Evolutionary conservation across 1,284 basidiomycete genomes (phyloP).

Genomic region (Austropuccinia psidii): DNA sequence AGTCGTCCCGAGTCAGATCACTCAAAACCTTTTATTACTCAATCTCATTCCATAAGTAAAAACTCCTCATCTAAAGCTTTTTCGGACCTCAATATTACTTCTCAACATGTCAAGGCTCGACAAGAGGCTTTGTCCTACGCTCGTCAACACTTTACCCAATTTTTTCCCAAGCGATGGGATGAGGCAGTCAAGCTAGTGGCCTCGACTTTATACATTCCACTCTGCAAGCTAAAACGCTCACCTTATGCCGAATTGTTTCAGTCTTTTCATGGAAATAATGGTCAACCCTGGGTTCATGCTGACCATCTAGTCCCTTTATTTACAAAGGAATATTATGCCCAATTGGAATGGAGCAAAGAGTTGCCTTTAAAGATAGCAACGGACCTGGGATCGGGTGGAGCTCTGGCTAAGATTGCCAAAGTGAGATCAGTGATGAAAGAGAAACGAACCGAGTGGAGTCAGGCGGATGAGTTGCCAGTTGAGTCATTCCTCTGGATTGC

Average conservation of each 20-base stretch:
- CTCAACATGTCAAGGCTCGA: not conserved
- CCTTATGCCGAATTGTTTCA: slow-evolving; percentile 62
- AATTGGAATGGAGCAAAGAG: slow-evolving; percentile 75
- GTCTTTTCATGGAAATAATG: slow-evolving; percentile 53
- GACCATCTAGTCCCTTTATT: slow-evolving; percentile 71
- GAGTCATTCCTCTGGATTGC: not conserved
- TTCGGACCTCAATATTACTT: not conserved
- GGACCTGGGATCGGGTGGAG: slow-evolving; percentile 82
- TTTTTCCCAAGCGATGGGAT: slow-evolving; percentile 58
- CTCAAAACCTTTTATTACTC: not conserved
- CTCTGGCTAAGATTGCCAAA: slow-evolving; percentile 80
- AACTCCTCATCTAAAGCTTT: not conserved
- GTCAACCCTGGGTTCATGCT: slow-evolving; percentile 52
- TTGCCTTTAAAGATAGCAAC: slow-evolving; percentile 76
- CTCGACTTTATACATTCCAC: slow-evolving; percentile 64
- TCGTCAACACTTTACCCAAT: slow-evolving; percentile 58
- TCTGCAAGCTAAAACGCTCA: slow-evolving; percentile 57
- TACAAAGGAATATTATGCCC: slow-evolving; percentile 78
- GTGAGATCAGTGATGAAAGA: slow-evolving; percentile 85
- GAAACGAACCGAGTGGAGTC: slow-evolving; percentile 79
- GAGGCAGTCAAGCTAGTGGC: slow-evolving; percentile 72
- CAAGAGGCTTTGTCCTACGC: slow-evolving; percentile 65
- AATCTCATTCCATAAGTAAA: not conserved
- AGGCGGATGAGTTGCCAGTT: slow-evolving; percentile 81
- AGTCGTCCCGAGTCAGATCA: not conserved